These are phyloP conservation scores for Ustilago sp. DNA, from an alignment of 1,284 basidiomycete species.

Conservation along the genomic window DNA sequence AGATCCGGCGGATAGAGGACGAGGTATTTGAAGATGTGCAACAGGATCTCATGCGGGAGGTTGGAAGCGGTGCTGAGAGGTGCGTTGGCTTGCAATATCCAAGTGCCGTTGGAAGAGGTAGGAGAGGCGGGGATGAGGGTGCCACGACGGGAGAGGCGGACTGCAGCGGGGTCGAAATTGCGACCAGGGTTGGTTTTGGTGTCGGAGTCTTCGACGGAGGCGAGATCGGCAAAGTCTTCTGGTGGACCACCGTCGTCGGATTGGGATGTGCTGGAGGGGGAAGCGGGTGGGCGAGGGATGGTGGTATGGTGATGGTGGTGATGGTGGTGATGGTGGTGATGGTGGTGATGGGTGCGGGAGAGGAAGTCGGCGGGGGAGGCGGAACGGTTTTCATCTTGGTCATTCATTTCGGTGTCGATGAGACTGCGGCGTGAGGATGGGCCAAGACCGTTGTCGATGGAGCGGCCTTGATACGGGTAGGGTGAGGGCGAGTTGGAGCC, in stretches of 20 bases:
- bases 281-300: slow-evolving; percentile 59
- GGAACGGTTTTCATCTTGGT: slow-evolving; percentile 39
- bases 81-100: slow-evolving; percentile 29
- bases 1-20: slow-evolving; percentile 80
- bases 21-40: slow-evolving; percentile 90
- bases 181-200: slow-evolving; percentile 16
- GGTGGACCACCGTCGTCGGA: slow-evolving; percentile 59
- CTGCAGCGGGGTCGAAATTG: slow-evolving; percentile 32
- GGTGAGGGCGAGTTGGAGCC: slow-evolving; percentile 54
- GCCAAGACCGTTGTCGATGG: slow-evolving; percentile 12
- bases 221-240: slow-evolving; percentile 56
- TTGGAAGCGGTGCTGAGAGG: slow-evolving; percentile 47
- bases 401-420: slow-evolving; percentile 41
- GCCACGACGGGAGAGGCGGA: slow-evolving; percentile 42
- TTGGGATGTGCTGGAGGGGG: slow-evolving; percentile 61
- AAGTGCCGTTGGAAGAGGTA: slow-evolving; percentile 44
- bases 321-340: no score
- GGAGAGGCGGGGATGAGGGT: slow-evolving; percentile 48
- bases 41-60: slow-evolving; percentile 89
- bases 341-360: not conserved
- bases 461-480: slow-evolving; percentile 25
- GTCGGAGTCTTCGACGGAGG: slow-evolving; percentile 37
- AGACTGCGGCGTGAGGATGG: slow-evolving; percentile 27
- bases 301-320: not conserved
- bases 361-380: slow-evolving; percentile 40